Conservation (phyloP, 768 basidiomycete genomes). For the Mycena kentingensis region DNA sequence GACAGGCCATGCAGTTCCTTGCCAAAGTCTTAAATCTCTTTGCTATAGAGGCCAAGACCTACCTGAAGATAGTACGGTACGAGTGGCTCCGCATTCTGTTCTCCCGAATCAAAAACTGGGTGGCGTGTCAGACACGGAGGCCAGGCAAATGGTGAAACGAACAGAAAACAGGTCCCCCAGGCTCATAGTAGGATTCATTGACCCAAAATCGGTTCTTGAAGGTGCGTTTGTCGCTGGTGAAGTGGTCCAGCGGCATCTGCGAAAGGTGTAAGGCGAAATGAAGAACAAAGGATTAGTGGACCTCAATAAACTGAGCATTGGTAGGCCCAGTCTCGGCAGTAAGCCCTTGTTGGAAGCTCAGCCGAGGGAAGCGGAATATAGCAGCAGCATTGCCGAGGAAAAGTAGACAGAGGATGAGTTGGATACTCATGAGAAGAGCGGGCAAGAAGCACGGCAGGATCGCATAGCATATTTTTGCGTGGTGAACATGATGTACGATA, state of each 20-base stretch:
- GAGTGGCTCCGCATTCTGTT: constrained; percentile 50
- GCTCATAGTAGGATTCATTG: constrained; percentile 48
- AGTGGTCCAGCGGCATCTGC: constrained; percentile 53
- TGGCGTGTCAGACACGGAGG: neutral
- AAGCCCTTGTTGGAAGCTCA: too few species aligned
- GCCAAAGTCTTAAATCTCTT: neutral
- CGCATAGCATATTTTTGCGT: neutral
- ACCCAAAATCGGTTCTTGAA: constrained; percentile 54
- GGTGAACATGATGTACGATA: too few species aligned
- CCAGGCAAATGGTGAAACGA: constrained; percentile 16
- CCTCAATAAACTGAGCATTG: constrained; percentile 17
- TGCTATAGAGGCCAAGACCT: neutral
- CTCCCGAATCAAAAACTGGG: constrained; percentile 53
- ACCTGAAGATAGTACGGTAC: constrained; percentile 52
- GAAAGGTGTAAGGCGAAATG: neutral
- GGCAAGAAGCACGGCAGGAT: neutral
- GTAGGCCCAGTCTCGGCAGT: neutral
- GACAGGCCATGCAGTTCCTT: constrained; percentile 53
- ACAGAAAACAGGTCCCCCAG: constrained; percentile 52
- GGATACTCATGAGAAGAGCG: too few species aligned
- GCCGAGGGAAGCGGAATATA: too few species aligned
- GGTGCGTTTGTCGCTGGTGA: constrained; percentile 33
- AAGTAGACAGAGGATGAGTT: too few species aligned
- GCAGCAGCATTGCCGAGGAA: too few species aligned
- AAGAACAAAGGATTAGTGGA: neutral